These are phyloP conservation scores for Hydrangea macrophylla DNA, from an alignment of 148 eudicot genomes.

Conservation along the genomic window DNA sequence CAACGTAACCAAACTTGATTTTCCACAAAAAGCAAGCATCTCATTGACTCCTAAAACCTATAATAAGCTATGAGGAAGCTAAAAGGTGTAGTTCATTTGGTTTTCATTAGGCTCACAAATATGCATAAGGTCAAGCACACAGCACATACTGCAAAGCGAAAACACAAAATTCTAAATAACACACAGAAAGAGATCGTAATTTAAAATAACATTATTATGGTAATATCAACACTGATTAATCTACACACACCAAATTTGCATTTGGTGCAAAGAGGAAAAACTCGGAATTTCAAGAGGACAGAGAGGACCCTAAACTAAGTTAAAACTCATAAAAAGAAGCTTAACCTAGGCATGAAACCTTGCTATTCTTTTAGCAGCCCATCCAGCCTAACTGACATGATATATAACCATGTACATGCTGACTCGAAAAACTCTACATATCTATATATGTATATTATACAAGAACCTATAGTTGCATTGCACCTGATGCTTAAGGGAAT, in stretches of 20 bases:
- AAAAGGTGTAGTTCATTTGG: no score
- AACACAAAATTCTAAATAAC: no score
- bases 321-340: not conserved
- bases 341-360: not conserved
- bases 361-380: constrained; percentile 4
- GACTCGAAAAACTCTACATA: not conserved
- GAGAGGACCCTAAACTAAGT: not conserved
- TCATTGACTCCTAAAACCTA: no score
- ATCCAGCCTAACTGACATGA: not conserved
- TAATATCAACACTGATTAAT: not conserved
- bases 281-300: not conserved
- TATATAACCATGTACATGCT: not conserved
- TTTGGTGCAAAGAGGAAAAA: not conserved
- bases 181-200: not conserved
- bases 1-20: no score
- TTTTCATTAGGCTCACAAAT: no score
- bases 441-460: no score
- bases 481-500: not conserved
- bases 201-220: not conserved
- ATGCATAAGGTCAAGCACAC: no score
- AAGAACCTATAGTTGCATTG: not conserved
- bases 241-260: constrained; percentile 13
- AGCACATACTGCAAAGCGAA: no score
- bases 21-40: no score
- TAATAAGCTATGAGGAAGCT: no score